Evolutionary conservation across 306 rosid species (phyloP).

Genomic region (Oxytropis ochrocephala): DNA sequence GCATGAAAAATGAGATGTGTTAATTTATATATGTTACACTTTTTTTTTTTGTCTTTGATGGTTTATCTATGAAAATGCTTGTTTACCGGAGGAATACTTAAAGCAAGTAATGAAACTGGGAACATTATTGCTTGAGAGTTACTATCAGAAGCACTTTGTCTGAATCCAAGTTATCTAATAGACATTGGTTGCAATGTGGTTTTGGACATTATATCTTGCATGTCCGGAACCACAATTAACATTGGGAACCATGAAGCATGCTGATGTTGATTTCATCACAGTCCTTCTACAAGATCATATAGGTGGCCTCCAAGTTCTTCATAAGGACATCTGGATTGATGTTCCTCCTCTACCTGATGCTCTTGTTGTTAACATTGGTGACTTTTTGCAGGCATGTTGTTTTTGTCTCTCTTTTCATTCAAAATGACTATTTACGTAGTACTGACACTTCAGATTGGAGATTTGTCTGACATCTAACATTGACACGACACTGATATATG

Average conservation of each 20-base stretch:
- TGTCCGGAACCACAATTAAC: constrained; percentile 42
- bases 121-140: constrained; percentile 20
- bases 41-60: background rate
- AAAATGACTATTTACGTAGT: no score
- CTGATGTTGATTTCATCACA: constrained; percentile 34
- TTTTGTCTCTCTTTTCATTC: background rate
- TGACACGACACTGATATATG: no score
- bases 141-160: constrained; percentile 33
- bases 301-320: constrained; percentile 48
- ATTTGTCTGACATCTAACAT: no score
- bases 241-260: constrained; percentile 30
- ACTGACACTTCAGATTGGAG: no score
- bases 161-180: constrained; percentile 17
- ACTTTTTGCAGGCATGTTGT: constrained; percentile 33
- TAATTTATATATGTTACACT: background rate
- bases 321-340: constrained; percentile 25
- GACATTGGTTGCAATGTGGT: constrained; percentile 27
- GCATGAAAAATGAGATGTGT: background rate
- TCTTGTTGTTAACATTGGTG: constrained; percentile 32
- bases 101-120: constrained; percentile 31
- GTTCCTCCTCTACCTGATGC: constrained; percentile 23
- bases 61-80: background rate
- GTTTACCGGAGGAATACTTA: constrained; percentile 12
- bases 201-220: constrained; percentile 29
- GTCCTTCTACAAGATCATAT: constrained; percentile 46